Percentiles rank a stretch among this genome's conserved stretches.
phyloP scores from a whole-genome alignment of 2,329 filamentous ascomycete species.

The Emmonsia crescens region DNA sequence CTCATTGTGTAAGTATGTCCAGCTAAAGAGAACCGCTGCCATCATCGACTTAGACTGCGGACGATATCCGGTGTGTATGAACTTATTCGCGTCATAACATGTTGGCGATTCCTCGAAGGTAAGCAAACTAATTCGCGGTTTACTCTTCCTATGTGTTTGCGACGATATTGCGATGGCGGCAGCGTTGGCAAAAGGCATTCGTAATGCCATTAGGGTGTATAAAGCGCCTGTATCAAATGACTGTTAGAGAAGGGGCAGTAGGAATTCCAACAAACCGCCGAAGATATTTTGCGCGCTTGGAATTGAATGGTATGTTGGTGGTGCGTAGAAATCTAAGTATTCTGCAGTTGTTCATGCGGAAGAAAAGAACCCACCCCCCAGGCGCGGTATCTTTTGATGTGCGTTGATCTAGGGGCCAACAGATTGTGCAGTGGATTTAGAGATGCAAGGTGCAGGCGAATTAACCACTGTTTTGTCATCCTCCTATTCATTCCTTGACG shows the following conservation, averaged over 20 bases:
- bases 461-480: too few species aligned
- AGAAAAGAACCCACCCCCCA: too few species aligned
- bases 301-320: too few species aligned
- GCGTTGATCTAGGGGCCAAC: too few species aligned
- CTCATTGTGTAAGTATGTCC: conserved; percentile 36
- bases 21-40: conserved; percentile 30
- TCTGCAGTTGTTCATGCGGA: too few species aligned
- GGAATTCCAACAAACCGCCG: too few species aligned
- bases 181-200: neutral
- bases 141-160: neutral
- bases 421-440: too few species aligned
- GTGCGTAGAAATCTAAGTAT: too few species aligned
- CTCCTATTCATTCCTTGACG: too few species aligned
- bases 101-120: conserved; percentile 29
- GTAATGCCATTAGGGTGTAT: neutral
- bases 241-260: neutral
- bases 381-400: too few species aligned
- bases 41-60: conserved; percentile 29
- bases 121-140: conserved; percentile 15
- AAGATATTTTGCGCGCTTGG: too few species aligned
- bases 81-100: conserved; percentile 36
- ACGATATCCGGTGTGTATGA: conserved; percentile 36
- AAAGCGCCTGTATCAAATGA: neutral
- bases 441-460: too few species aligned
- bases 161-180: neutral